phyloP scores from a whole-genome alignment of 225 moss, liverwort and hornwort genomes.

The Climacium dendroides region DNA sequence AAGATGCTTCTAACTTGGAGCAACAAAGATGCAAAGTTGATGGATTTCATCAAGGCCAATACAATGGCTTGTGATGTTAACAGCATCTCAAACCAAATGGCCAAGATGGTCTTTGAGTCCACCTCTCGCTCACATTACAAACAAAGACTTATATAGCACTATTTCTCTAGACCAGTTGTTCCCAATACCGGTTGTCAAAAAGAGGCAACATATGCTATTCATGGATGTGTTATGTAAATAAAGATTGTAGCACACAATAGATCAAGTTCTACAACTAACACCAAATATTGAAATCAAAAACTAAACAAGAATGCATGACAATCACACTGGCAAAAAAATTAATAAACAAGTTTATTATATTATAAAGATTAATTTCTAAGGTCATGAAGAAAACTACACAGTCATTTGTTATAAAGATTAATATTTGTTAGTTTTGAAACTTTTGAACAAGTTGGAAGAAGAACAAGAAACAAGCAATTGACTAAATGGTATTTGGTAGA shows the following conservation, averaged over 20 bases:
- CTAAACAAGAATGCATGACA: no score
- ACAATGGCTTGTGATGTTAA: no score
- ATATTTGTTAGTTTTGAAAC: neutral
- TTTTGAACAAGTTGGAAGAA: neutral
- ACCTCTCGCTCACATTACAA: neutral
- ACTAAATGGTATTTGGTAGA: neutral
- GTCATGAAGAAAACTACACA: neutral
- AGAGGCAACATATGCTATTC: neutral
- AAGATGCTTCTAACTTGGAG: no score
- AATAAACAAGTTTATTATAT: neutral
- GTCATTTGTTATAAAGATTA: neutral
- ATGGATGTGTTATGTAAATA: no score
- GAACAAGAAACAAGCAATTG: neutral
- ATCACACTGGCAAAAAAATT: no score
- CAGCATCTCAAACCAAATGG: no score
- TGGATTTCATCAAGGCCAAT: no score
- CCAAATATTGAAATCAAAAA: no score
- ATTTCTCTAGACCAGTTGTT: neutral
- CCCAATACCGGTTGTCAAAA: neutral
- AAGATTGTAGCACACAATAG: no score
- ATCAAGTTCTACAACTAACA: no score
- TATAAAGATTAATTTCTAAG: neutral
- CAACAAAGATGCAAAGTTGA: no score
- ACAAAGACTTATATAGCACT: neutral
- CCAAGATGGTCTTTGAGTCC: no score